Evolutionary conservation across 148 eudicot species (phyloP).

Genomic region (Amaranthus cruentus): DNA sequence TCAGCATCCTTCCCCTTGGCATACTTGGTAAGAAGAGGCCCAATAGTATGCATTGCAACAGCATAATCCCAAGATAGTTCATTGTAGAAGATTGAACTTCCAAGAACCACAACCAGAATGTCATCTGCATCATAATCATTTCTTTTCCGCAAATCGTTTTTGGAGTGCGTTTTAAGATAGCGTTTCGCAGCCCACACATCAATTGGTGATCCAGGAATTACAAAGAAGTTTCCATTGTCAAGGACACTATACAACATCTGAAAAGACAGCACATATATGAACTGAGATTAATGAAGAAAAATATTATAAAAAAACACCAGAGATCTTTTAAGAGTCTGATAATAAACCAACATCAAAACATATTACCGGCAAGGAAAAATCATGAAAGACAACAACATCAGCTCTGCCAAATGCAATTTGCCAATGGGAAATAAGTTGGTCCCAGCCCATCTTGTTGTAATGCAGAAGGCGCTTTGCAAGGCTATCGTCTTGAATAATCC

Average conservation of each 20-base stretch:
- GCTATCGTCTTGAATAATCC: constrained; percentile 86
- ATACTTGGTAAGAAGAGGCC: constrained; percentile 74
- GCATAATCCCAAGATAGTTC: constrained; percentile 91
- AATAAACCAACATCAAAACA: background rate
- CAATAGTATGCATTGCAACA: constrained; percentile 69
- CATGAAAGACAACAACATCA: constrained; percentile 84
- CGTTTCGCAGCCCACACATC: constrained; percentile 94
- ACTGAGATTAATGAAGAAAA: constrained; percentile 28
- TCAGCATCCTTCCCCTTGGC: constrained; percentile 46
- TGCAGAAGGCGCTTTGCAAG: constrained; percentile 74
- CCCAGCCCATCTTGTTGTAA: constrained; percentile 61
- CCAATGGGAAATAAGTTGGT: constrained; percentile 68
- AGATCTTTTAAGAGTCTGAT: background rate
- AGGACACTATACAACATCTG: constrained; percentile 93
- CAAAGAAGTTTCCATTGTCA: constrained; percentile 97
- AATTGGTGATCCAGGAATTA: constrained; percentile 96
- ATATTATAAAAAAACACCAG: background rate
- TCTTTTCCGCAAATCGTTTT: constrained; percentile 44
- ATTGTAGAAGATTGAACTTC: constrained; percentile 76
- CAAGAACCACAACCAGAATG: constrained; percentile 69
- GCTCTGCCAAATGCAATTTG: constrained; percentile 69
- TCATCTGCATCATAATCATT: constrained; percentile 64
- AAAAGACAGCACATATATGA: constrained; percentile 32
- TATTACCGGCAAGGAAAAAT: constrained; percentile 82
- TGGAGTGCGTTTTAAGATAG: constrained; percentile 67